Evolutionary conservation across 2,329 filamentous ascomycete genomes (phyloP).

Genomic region (Colletotrichum scovillei): DNA sequence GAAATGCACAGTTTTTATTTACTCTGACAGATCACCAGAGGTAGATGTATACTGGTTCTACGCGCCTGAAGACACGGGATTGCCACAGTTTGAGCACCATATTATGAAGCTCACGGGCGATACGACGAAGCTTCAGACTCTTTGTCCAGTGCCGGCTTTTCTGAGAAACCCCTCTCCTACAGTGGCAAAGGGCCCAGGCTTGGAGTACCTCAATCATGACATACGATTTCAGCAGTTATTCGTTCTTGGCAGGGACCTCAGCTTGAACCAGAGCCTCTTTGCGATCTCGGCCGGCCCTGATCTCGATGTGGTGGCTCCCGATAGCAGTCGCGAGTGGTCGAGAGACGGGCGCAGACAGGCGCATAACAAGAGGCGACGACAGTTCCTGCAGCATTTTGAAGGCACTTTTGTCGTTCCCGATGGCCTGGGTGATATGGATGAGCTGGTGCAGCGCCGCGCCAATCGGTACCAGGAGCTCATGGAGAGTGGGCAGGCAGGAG

Average conservation of each 20-base stretch:
- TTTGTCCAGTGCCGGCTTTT: slow-evolving; percentile 26
- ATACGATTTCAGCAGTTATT: slow-evolving; percentile 34
- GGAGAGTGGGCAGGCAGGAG: background rate
- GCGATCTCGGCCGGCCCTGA: slow-evolving; percentile 7
- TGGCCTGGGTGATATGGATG: slow-evolving; percentile 32
- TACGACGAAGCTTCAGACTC: slow-evolving; percentile 14
- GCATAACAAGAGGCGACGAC: slow-evolving; percentile 27
- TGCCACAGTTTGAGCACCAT: slow-evolving; percentile 53
- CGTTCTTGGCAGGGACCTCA: slow-evolving; percentile 27
- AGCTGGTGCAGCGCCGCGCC: slow-evolving; percentile 29
- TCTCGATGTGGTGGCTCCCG: slow-evolving; percentile 24
- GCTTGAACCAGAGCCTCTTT: slow-evolving; percentile 25
- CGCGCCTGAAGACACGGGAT: slow-evolving; percentile 36
- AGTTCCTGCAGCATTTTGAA: slow-evolving; percentile 29
- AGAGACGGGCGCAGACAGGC: background rate
- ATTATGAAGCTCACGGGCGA: slow-evolving; percentile 33
- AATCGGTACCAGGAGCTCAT: slow-evolving; percentile 20
- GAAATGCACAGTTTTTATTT: slow-evolving; percentile 46
- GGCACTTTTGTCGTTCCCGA: slow-evolving; percentile 36
- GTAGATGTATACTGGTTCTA: slow-evolving; percentile 51
- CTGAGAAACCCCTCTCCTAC: background rate
- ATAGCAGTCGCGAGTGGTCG: slow-evolving; percentile 26
- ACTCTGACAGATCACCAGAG: slow-evolving; percentile 45
- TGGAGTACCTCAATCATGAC: background rate
- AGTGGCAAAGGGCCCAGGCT: slow-evolving; percentile 11